These are phyloP conservation scores for Candida broadrunensis DNA, from an alignment of 805 yeast genomes.

Conservation along the genomic window DNA sequence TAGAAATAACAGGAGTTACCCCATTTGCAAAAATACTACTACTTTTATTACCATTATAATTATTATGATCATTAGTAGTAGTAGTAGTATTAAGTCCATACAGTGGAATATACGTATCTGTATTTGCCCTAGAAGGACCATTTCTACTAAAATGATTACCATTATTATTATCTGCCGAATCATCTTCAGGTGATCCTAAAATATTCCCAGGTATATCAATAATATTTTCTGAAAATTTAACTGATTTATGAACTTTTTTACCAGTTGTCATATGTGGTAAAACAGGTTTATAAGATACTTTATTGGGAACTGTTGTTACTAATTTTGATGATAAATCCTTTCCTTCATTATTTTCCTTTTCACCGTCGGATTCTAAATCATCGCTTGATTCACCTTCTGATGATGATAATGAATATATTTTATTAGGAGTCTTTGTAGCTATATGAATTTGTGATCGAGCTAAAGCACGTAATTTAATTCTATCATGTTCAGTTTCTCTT, in stretches of 20 bases:
- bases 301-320: constrained; percentile 7
- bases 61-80: too few species aligned
- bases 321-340: constrained; percentile 2
- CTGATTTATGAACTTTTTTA: neutral
- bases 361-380: constrained; percentile 3
- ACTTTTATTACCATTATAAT: neutral
- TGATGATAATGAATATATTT: constrained; percentile 6
- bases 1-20: neutral
- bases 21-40: neutral
- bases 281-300: neutral
- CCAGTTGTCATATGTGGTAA: neutral
- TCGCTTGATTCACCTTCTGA: constrained; percentile 8
- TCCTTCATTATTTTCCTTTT: neutral
- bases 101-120: too few species aligned
- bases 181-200: neutral
- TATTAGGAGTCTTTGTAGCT: neutral
- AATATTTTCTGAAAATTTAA: neutral
- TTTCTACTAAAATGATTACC: neutral
- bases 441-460: neutral
- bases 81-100: too few species aligned
- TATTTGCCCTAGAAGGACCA: too few species aligned
- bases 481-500: neutral
- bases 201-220: neutral
- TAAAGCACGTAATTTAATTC: neutral
- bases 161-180: neutral